Base-by-base conservation (phyloP, 2,329 filamentous ascomycete genomes). In the Purpureocillium lavendulum region DNA sequence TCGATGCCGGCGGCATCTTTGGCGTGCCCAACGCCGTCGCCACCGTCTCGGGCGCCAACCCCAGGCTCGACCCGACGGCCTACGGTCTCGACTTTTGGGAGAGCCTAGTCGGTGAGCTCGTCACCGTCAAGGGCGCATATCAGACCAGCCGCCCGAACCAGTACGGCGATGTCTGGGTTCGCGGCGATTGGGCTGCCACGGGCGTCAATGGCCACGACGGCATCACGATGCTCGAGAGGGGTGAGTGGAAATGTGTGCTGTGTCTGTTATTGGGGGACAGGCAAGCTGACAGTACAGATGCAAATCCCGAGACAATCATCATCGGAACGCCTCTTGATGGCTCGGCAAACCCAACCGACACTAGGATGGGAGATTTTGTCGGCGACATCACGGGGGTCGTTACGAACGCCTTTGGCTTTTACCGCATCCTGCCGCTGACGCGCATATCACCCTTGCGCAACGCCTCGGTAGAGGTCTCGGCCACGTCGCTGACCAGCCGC, bases 51-150 rank as follows among this genome's bases (percentile, higher is more conserved):
- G 62, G 57, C 6, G 62, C 55, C 28, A 85, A 86, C 54, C 80
- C 80, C 0, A 61, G 63, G 12, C 67, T 86, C 30, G 57, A 81
- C 44, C 81, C 81, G 2, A 60, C 62, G 16, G 60, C 64, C 32
- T 86, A 80, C 51, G 82, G 82, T 3, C 64, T 86, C 24, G 82
- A 86, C 56, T 87, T 85, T 53, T 86, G 82, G 82, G 78, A 86
- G 67, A 80, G 73, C 45, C 59, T 86, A 42, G 67, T 65, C 39
- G 82, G 81, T 21, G 79, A 85, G 58, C 65, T 84, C 7, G 80
- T 87, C 12, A 83, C 75, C 1, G 62, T 86, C 35, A 67, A 67
- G 47, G 67, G 61, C 34, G 73, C 77, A 2, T 69, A 63, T 11
- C 77, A 75, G 33, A 58, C 84, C 34, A 67, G 70, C 37, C 74